A percentile compares a stretch with the other conserved stretches of the same genome.
Conservation (phyloP, 2,329 filamentous ascomycete genomes). For the Xylaria sp. region DNA sequence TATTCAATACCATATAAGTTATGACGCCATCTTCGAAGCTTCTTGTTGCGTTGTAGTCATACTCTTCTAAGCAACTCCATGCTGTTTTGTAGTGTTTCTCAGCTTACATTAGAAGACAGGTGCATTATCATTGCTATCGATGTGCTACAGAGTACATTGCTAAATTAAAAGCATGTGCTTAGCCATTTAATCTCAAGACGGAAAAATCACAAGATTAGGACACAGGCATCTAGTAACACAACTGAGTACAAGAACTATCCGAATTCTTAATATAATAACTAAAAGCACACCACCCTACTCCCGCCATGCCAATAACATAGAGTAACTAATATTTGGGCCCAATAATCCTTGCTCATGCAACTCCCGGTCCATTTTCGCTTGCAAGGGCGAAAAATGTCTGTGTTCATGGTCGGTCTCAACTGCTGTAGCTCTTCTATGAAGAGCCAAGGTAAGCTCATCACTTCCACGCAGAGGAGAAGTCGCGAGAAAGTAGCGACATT, state of each 20-base stretch:
- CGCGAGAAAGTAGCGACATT: not conserved
- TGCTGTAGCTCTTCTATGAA: not conserved
- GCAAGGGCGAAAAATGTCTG: not conserved
- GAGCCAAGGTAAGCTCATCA: not conserved
- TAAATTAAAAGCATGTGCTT: not conserved
- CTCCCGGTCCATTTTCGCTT: not conserved
- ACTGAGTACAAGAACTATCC: not conserved
- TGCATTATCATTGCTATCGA: not conserved
- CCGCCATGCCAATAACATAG: not conserved
- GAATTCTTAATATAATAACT: slow-evolving; percentile 2
- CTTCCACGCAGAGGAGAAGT: not conserved
- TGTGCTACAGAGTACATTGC: not conserved
- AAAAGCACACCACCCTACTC: not conserved
- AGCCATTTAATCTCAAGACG: not conserved
- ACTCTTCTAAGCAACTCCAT: not conserved
- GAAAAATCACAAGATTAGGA: not conserved
- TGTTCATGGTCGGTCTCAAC: not conserved
- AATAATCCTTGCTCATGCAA: not conserved
- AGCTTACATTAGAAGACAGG: not conserved
- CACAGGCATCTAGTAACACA: not conserved
- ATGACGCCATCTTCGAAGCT: not conserved
- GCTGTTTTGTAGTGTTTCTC: not conserved
- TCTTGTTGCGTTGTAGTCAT: not conserved
- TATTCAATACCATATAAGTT: slow-evolving; percentile 5
- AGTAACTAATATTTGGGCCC: not conserved